Base-by-base conservation (phyloP, 108 stramenopile species). In the Nitzschia inconspicua region DNA sequence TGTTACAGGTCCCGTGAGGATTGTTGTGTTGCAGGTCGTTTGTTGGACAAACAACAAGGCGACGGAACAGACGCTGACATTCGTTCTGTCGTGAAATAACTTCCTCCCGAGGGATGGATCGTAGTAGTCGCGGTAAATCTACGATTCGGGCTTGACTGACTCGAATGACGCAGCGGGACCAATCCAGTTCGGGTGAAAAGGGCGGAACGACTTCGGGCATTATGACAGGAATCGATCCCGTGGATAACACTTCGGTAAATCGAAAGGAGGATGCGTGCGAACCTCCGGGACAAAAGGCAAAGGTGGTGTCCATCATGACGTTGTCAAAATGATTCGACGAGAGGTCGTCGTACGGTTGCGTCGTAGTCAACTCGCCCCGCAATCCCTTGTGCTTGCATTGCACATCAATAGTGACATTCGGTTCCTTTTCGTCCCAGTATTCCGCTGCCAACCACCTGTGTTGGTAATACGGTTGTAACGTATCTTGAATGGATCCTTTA, bases 391-490 rank as follows among this genome's bases (percentile, higher is more conserved):
- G 59, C 26, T 60, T 53, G 68, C 68, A 69, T 37, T 69, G 50
- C 9, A 69, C 68, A 24, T 69, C 68, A 8, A 69, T 47, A 14
- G 26, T n/a, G 4, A 69, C 42, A 28, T 61, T 44, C 2, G 43
- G 16, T 44, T 34, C 55, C 7, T 42, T 42, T 18, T 56, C 26
- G 42, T 58, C 8, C 42, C 30, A 27, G 32, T 53, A 53, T 44
- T 69, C 68, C 2, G 60, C 68, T 30, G 68, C 68, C 34, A 69
- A 52, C 68, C 68, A 69, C 7, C 68, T 24, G 32, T 69, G 60
- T 31, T 69, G 68, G 26, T 69, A 69, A 31, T 60, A 60, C n/a
- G 49, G 50, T 24, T 60, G 59, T 39, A 61, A n/a, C 34, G 68
- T 47, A 31, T 60, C 56, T 18, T 60, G 59, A 11, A 69, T 60